phyloP scores from a whole-genome alignment of 257 asterid genomes.

The Solanum stenotomum region DNA sequence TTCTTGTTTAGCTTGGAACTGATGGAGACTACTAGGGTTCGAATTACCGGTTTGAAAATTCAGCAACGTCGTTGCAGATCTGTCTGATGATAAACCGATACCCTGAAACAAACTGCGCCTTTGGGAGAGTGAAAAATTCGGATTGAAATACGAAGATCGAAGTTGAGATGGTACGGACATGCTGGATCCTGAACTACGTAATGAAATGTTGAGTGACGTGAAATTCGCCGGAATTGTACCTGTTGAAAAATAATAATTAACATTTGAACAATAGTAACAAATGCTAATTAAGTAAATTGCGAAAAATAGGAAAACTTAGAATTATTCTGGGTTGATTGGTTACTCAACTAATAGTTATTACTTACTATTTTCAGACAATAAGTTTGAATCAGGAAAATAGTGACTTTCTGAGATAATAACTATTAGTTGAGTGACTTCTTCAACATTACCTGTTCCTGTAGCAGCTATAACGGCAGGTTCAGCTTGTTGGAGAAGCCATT shows the following conservation, averaged over 20 bases:
- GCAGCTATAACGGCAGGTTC: constrained; percentile 92
- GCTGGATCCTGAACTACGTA: constrained; percentile 87
- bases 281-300: too few species aligned
- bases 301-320: too few species aligned
- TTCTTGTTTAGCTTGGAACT: constrained; percentile 56
- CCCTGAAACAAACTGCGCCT: constrained; percentile 47
- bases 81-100: constrained; percentile 52
- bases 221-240: constrained; percentile 91
- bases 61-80: constrained; percentile 41
- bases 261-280: too few species aligned
- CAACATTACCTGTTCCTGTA: constrained; percentile 55
- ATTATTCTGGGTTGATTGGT: not conserved
- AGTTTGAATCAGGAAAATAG: not conserved
- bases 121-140: constrained; percentile 43
- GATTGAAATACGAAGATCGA: constrained; percentile 60
- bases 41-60: constrained; percentile 49
- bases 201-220: constrained; percentile 74
- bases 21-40: constrained; percentile 25
- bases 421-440: not conserved
- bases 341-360: not conserved
- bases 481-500: constrained; percentile 91
- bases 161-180: constrained; percentile 92
- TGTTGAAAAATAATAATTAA: not conserved
- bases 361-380: not conserved
- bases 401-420: not conserved